These are phyloP conservation scores for Tricholoma saponaceum DNA, from an alignment of 768 basidiomycete species.

Conservation along the genomic window DNA sequence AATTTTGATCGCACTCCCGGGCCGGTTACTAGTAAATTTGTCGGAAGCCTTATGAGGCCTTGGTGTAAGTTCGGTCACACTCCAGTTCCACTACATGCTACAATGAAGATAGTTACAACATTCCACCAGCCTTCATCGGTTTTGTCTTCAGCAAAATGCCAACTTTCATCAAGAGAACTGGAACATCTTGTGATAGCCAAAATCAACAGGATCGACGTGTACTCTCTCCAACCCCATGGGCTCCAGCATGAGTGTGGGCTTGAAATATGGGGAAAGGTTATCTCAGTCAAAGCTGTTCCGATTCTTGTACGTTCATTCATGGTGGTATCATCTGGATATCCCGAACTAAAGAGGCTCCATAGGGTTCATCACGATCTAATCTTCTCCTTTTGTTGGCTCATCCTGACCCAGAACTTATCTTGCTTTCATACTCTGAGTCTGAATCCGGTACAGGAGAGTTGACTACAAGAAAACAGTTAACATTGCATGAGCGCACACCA, in stretches of 20 bases:
- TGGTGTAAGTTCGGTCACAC: too few relatives aligned
- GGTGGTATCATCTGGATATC: constrained; percentile 1
- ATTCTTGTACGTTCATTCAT: constrained; percentile 38
- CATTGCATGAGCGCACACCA: constrained; percentile 53
- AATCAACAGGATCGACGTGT: constrained; percentile 62
- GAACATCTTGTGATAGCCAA: constrained; percentile 72
- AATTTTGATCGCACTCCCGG: not conserved
- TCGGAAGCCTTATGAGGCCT: too few relatives aligned
- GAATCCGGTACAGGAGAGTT: constrained; percentile 32
- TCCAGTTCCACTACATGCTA: not conserved
- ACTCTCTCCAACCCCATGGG: constrained; percentile 57
- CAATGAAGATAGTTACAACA: constrained; percentile 64
- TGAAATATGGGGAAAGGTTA: constrained; percentile 69
- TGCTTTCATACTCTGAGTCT: constrained; percentile 49
- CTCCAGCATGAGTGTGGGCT: constrained; percentile 54
- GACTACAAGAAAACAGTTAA: constrained; percentile 37
- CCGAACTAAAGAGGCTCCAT: constrained; percentile 8
- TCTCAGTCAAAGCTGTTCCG: constrained; percentile 51
- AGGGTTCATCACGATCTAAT: constrained; percentile 40
- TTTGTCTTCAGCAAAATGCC: constrained; percentile 62
- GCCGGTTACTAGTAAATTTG: constrained; percentile 3
- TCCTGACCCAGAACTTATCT: constrained; percentile 68
- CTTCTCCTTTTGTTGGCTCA: constrained; percentile 71
- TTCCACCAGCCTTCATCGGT: constrained; percentile 78
- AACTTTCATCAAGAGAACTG: constrained; percentile 45